A percentile compares a stretch with the other conserved stretches of the same genome.
Evolutionary conservation across 163 green algal species (phyloP).

Genomic region (Chlorella variabilis): DNA sequence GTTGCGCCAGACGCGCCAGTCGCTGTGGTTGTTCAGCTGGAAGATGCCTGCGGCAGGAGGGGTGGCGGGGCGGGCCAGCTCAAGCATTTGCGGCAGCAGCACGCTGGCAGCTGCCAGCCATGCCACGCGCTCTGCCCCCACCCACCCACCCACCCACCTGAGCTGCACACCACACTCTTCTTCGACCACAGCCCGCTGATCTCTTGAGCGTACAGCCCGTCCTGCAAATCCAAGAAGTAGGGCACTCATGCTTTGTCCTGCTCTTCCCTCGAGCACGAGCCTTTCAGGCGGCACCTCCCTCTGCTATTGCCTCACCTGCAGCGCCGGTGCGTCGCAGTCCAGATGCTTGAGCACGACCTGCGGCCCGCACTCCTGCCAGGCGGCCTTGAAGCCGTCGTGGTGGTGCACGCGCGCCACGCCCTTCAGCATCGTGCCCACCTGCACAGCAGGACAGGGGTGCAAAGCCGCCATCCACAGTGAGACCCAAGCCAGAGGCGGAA

Average conservation of each 20-base stretch:
- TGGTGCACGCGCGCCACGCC: constrained; percentile 37
- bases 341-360: constrained; percentile 50
- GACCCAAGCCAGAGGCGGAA: too few species aligned
- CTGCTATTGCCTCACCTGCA: too few species aligned
- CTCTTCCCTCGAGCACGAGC: too few species aligned
- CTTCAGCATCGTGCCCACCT: constrained; percentile 17
- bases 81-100: too few species aligned
- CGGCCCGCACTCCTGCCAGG: constrained; percentile 46
- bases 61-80: not conserved
- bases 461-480: too few species aligned
- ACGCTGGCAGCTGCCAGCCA: too few species aligned
- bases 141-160: constrained; percentile 23
- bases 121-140: too few species aligned
- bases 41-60: constrained; percentile 8
- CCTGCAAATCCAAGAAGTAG: too few species aligned
- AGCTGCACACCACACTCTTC: constrained; percentile 40
- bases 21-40: constrained; percentile 28
- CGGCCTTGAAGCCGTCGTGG: constrained; percentile 47
- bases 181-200: constrained; percentile 41
- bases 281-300: too few species aligned
- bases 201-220: constrained; percentile 44
- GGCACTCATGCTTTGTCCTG: too few species aligned
- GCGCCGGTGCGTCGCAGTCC: constrained; percentile 38
- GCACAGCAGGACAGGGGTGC: too few species aligned
- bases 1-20: constrained; percentile 50